phyloP scores from a whole-genome alignment of 768 basidiomycete genomes.

The Kwoniella shandongensis region DNA sequence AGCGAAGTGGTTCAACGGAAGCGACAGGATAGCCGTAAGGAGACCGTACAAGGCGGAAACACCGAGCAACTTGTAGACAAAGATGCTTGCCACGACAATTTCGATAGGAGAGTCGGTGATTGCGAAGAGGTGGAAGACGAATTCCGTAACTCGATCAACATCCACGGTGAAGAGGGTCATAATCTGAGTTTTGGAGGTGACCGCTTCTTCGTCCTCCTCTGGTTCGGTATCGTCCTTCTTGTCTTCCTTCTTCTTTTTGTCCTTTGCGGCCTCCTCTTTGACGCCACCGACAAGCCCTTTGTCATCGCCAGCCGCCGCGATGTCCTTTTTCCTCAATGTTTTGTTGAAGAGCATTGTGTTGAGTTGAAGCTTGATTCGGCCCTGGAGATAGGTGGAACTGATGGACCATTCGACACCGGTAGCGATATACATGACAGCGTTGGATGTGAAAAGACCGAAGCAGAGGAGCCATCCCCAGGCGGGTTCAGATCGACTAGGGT shows the following conservation, averaged over 20 bases:
- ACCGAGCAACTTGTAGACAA: conserved; percentile 78
- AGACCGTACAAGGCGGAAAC: conserved; percentile 59
- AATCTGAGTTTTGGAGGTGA: conserved; percentile 68
- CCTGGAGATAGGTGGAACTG: conserved; percentile 66
- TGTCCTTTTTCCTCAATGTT: conserved; percentile 79
- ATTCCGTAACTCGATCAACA: conserved; percentile 83
- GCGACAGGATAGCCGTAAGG: conserved; percentile 64
- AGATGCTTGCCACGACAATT: conserved; percentile 69
- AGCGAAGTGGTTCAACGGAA: conserved; percentile 79
- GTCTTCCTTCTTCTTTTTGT: conserved; percentile 54
- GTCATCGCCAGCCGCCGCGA: conserved; percentile 56
- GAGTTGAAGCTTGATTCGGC: conserved; percentile 69
- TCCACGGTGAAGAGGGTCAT: conserved; percentile 97
- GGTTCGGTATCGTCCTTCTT: conserved; percentile 67
- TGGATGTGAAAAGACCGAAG: conserved; percentile 47
- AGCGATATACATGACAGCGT: conserved; percentile 54
- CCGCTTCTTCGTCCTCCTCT: conserved; percentile 57
- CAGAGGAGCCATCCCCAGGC: conserved; percentile 74
- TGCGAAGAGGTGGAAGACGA: conserved; percentile 54
- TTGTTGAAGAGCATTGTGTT: conserved; percentile 84
- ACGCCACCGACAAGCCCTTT: conserved; percentile 20
- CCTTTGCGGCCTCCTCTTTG: conserved; percentile 23
- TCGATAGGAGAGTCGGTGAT: conserved; percentile 51
- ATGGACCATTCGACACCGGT: conserved; percentile 48
- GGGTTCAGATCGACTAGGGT: conserved; percentile 60